Evolutionary conservation across 495 filamentous ascomycete genomes (phyloP).

Genomic region (Gamarada debralockiae): DNA sequence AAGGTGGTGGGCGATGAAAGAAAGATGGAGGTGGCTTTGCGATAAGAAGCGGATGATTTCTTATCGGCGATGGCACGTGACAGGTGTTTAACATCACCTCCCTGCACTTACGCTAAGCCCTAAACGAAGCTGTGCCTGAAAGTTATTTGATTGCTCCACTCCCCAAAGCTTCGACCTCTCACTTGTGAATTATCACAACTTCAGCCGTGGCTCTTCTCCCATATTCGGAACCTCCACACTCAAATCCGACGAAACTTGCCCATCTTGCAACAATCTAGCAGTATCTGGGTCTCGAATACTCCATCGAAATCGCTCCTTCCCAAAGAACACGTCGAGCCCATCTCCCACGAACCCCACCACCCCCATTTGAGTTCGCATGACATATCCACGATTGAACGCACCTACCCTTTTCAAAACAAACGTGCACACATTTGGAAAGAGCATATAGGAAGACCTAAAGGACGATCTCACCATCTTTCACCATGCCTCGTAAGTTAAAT

Average conservation of each 20-base stretch:
- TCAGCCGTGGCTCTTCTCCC: no score
- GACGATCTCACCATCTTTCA: not conserved
- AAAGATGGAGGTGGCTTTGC: no score
- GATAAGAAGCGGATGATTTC: no score
- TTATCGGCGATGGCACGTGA: no score
- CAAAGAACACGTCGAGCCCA: not conserved
- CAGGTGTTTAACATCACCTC: not conserved
- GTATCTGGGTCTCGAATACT: not conserved
- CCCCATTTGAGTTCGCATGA: no score
- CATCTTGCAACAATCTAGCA: no score
- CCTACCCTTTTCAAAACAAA: not conserved
- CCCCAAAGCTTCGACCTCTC: no score
- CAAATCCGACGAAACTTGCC: no score
- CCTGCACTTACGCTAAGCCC: not conserved
- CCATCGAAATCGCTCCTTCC: not conserved
- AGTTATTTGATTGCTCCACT: not conserved
- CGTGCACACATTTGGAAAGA: conserved; percentile 6
- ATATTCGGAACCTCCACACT: no score
- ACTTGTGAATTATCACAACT: no score
- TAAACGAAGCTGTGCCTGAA: not conserved
- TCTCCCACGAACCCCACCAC: not conserved
- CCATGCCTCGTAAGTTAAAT: conserved; percentile 22
- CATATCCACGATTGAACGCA: no score
- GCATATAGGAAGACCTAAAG: not conserved
- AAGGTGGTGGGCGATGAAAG: not conserved